Percentiles rank a stretch among this genome's conserved stretches.
Evolutionary conservation across 345 rosid species (phyloP).

Genomic region (Pistacia atlantica): DNA sequence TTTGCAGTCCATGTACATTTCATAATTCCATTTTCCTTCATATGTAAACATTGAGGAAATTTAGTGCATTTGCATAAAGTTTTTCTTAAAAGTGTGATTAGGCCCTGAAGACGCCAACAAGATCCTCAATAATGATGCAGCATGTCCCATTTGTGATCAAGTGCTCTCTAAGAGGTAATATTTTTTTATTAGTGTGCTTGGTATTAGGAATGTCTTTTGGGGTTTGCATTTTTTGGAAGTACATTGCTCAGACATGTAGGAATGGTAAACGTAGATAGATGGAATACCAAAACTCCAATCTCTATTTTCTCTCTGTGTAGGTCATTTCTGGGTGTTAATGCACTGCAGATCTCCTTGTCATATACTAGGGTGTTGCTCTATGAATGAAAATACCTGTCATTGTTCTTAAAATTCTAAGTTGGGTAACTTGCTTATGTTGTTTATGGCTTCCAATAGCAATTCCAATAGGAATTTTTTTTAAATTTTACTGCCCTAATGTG

Average conservation of each 20-base stretch:
- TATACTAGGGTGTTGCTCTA: not conserved
- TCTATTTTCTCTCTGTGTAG: not conserved
- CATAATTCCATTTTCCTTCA: conserved; percentile 4
- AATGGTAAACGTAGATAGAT: not conserved
- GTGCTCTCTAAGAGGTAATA: conserved; percentile 91
- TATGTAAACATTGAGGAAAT: not conserved
- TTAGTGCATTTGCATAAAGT: conserved; percentile 24
- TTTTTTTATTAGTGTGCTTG: not conserved
- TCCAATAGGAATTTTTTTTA: not conserved
- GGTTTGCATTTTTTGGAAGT: not conserved
- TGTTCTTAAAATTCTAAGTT: not conserved
- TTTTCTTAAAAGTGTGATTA: conserved; percentile 51
- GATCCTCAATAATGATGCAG: conserved; percentile 84
- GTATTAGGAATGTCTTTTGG: conserved; percentile 11
- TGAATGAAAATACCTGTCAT: not conserved
- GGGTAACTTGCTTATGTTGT: not conserved
- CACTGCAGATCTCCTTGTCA: not conserved
- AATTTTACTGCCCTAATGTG: conserved; percentile 25
- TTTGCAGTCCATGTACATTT: not conserved
- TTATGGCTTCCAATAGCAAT: not conserved
- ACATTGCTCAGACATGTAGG: not conserved
- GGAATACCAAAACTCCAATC: not conserved
- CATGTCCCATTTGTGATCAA: conserved; percentile 94
- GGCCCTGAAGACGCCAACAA: conserved; percentile 92
- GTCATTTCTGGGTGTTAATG: not conserved